These are phyloP conservation scores for Scutellaria barbata DNA, from an alignment of 257 asterid genomes.

Conservation along the genomic window DNA sequence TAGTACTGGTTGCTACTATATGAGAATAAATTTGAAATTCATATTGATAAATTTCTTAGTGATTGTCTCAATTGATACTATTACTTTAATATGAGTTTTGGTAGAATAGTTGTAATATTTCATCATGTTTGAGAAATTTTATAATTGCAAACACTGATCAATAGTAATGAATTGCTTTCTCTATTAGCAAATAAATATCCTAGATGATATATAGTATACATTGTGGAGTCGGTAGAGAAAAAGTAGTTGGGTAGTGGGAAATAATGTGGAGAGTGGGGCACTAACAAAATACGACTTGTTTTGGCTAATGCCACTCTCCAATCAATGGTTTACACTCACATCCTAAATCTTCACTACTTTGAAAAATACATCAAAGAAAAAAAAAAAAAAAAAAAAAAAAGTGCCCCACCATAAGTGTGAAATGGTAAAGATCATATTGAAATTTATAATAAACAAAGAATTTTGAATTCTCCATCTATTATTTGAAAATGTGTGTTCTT, in stretches of 20 bases:
- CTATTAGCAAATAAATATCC: too few relatives aligned
- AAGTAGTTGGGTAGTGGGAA: conserved; percentile 32
- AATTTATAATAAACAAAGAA: too few relatives aligned
- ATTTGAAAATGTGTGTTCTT: background rate
- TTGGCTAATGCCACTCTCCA: too few relatives aligned
- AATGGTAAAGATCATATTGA: too few relatives aligned
- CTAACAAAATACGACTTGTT: background rate
- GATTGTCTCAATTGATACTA: too few relatives aligned
- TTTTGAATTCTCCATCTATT: background rate
- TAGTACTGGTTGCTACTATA: background rate
- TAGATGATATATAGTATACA: background rate
- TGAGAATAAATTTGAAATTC: too few relatives aligned
- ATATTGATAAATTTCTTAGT: too few relatives aligned
- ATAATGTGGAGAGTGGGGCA: conserved; percentile 19
- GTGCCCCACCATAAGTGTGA: background rate
- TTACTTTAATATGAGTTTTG: too few relatives aligned
- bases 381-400: background rate
- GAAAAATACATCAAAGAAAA: background rate
- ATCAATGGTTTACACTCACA: background rate
- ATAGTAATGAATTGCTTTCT: too few relatives aligned
- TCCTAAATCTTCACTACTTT: background rate
- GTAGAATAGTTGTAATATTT: too few relatives aligned
- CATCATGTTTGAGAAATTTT: too few relatives aligned
- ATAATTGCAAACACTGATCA: too few relatives aligned
- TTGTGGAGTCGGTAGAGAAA: conserved; percentile 29